These are phyloP conservation scores for Phlyctochytrium arcticum DNA, from an alignment of 192 early-diverging fungal genomes.

Conservation along the genomic window DNA sequence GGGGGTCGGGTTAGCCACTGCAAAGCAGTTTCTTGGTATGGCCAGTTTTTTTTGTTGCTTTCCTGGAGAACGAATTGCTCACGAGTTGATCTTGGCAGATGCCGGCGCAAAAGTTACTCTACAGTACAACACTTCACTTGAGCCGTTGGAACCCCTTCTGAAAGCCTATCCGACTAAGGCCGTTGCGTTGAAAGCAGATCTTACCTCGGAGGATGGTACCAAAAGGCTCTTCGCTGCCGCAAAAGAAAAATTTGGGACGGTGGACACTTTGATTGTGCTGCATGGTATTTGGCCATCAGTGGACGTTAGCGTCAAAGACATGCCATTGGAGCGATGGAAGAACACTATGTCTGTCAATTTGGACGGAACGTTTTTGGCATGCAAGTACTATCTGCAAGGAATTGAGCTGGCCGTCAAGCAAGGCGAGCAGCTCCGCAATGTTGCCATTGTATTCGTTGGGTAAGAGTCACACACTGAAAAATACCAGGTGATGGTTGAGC, in stretches of 20 bases:
- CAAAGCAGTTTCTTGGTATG: conserved; percentile 41
- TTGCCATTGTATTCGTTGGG: background rate
- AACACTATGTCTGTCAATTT: conserved; percentile 51
- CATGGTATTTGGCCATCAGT: conserved; percentile 56
- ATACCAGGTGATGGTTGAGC: too few species aligned
- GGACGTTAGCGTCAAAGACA: conserved; percentile 47
- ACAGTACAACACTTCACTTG: conserved; percentile 45
- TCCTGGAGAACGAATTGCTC: background rate
- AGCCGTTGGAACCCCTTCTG: conserved; percentile 25
- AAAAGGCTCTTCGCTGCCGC: background rate
- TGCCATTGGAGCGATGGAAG: conserved; percentile 46
- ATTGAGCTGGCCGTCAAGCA: conserved; percentile 16
- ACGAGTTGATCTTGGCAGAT: background rate
- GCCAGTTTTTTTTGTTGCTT: too few species aligned
- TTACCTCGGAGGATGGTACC: conserved; percentile 40
- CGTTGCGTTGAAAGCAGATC: conserved; percentile 28
- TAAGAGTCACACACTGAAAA: background rate
- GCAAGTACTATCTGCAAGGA: conserved; percentile 26
- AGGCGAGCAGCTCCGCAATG: background rate
- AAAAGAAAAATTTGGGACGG: conserved; percentile 31
- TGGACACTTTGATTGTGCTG: conserved; percentile 47
- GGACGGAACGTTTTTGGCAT: conserved; percentile 51
- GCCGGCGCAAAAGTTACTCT: conserved; percentile 43
- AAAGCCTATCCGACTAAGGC: conserved; percentile 23
- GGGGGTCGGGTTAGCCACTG: conserved; percentile 47